phyloP scores from a whole-genome alignment of 2,329 filamentous ascomycete species.

The Phyllachora maydis region DNA sequence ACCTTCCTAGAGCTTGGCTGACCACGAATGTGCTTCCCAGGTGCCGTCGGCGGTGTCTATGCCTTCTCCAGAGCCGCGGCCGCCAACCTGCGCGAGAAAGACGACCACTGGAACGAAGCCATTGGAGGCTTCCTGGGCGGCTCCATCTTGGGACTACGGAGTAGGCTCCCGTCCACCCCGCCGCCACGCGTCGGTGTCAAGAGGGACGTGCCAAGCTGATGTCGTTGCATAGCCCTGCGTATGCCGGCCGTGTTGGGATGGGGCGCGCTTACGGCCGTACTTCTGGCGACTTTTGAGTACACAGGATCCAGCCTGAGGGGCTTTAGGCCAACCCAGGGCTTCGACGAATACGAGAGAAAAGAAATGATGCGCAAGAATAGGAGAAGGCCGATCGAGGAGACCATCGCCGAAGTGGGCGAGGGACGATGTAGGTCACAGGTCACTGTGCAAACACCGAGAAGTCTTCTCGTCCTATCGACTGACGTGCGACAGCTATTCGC shows the following conservation, averaged over 20 bases:
- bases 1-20: no score
- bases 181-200: constrained; percentile 1
- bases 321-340: constrained; percentile 24
- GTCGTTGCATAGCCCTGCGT: constrained; percentile 35
- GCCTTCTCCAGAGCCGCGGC: constrained; percentile 56
- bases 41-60: constrained; percentile 54
- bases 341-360: constrained; percentile 57
- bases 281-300: constrained; percentile 45
- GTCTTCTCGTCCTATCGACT: constrained; percentile 2
- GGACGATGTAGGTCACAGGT: constrained; percentile 46
- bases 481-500: constrained; percentile 42
- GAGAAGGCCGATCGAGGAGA: constrained; percentile 58
- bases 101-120: constrained; percentile 57
- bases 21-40: constrained; percentile 18
- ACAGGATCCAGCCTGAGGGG: constrained; percentile 38
- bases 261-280: constrained; percentile 31
- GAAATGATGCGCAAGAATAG: constrained; percentile 53
- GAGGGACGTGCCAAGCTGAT: constrained; percentile 10
- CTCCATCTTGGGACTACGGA: constrained; percentile 46
- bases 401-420: constrained; percentile 63
- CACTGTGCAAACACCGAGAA: not conserved
- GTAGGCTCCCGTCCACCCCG: constrained; percentile 26
- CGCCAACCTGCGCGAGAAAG: constrained; percentile 70
- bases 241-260: constrained; percentile 53
- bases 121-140: constrained; percentile 63